Conservation (phyloP, 192 early-diverging fungal genomes). For the Backusella circina region DNA sequence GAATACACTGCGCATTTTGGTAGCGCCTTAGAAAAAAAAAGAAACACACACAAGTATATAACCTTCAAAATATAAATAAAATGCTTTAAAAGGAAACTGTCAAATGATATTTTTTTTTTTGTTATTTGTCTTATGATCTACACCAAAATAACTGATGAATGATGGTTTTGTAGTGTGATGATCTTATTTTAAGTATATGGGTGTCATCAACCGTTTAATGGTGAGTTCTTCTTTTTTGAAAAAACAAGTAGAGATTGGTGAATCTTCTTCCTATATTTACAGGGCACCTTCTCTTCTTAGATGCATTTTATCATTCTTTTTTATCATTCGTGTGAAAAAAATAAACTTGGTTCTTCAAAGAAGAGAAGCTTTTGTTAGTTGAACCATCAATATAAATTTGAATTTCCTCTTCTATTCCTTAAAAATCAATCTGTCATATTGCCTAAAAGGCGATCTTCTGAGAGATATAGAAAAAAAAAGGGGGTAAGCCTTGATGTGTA, state of each 20-base stretch:
- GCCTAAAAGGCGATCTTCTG: not conserved
- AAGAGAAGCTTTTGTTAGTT: not conserved
- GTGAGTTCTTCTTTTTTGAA: too few species aligned
- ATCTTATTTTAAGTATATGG: not conserved
- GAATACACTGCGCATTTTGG: constrained; percentile 74
- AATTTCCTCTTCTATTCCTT: not conserved
- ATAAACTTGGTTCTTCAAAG: not conserved
- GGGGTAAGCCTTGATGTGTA: too few species aligned
- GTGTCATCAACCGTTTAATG: not conserved
- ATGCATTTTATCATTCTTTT: not conserved
- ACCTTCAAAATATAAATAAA: not conserved
- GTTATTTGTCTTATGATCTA: not conserved
- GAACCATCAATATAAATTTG: not conserved
- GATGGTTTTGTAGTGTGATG: not conserved
- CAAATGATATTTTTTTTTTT: not conserved
- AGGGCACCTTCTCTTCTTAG: not conserved
- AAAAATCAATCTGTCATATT: not conserved
- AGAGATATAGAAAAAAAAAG: not conserved
- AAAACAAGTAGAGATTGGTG: too few species aligned
- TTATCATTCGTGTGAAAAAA: not conserved
- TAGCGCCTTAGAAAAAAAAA: constrained; percentile 14
- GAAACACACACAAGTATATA: not conserved
- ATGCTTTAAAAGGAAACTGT: not conserved
- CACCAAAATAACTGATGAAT: not conserved
- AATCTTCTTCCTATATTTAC: not conserved